Base-by-base conservation (phyloP, 257 asterid genomes). In the Vinca minor region DNA sequence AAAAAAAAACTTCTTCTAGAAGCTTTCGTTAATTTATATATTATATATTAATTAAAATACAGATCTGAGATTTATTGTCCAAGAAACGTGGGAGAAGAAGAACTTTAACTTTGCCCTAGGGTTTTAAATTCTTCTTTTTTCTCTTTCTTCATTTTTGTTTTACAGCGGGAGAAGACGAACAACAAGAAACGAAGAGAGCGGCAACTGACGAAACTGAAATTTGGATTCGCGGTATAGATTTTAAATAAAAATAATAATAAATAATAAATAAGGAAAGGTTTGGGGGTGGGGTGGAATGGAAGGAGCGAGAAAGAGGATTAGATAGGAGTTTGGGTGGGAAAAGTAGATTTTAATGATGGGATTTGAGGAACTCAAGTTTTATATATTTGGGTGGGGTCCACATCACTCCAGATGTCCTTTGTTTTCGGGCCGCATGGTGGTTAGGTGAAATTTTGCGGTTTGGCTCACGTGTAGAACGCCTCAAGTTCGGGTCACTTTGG, bases 191-290 rank as follows among this genome's bases (percentile, higher is more conserved):
- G 77, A 66, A 75, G 53, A 73, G 72, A 76, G 84, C 85, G 86
- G 84, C 78, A 80, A 82, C 86, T 54, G 57, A 76, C 65, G 76
- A 72, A 81, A 83, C 91, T 73, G 91, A 81, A 78, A 78, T 77
- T 80, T 70, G 70, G 79, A 71, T 81, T 77, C 82, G 83, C 83
- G 83, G 81, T 65, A 73, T 58, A 60, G 73, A 52, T n/a, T 60
- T 70, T 38, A 67, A 31, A 53, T 45, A 63, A 23, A 50, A 49
- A 68, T 35, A 71, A 50, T 38, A 9, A 49, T 12, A 47, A 38
- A 29, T 25, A 28, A 28, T 34, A 10, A 8, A 21, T 28, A 11
- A 81, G 17, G 35, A 39, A 11, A 81, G 72, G 76, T 70, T 73
- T 70, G 44, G 42, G 50, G 61, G 47, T 45, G 61, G 62, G 17